Evolutionary conservation across 148 eudicot genomes (phyloP).

Genomic region (Chenopodium berlandieri): DNA sequence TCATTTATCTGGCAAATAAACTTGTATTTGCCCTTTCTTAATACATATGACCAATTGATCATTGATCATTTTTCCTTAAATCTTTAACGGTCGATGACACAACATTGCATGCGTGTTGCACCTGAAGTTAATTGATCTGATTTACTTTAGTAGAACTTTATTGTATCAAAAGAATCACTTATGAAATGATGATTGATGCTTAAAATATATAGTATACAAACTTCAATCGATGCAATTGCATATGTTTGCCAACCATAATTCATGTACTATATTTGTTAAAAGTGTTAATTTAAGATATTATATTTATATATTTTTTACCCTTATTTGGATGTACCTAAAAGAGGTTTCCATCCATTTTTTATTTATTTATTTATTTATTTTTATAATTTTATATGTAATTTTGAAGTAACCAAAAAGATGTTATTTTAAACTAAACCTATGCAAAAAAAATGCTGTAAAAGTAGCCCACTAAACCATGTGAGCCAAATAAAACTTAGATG

Average conservation of each 20-base stretch:
- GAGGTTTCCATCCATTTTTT: neutral
- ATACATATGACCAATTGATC: neutral
- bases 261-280: slow-evolving; percentile 4
- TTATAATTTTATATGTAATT: no score
- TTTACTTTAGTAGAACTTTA: neutral
- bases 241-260: slow-evolving; percentile 8
- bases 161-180: neutral
- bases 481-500: neutral
- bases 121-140: neutral
- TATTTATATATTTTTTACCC: neutral
- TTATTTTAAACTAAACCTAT: neutral
- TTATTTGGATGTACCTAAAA: neutral
- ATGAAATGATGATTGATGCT: slow-evolving; percentile 15
- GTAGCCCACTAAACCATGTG: slow-evolving; percentile 20
- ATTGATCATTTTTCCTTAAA: neutral
- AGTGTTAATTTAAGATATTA: neutral
- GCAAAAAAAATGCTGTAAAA: neutral
- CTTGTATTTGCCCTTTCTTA: neutral
- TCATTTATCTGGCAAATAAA: no score
- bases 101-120: neutral
- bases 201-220: neutral
- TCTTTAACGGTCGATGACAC: neutral
- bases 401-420: neutral
- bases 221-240: neutral
- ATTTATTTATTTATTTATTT: no score